Evolutionary conservation across 1,284 basidiomycete genomes (phyloP).

Genomic region (Rhodotorula sp.): DNA sequence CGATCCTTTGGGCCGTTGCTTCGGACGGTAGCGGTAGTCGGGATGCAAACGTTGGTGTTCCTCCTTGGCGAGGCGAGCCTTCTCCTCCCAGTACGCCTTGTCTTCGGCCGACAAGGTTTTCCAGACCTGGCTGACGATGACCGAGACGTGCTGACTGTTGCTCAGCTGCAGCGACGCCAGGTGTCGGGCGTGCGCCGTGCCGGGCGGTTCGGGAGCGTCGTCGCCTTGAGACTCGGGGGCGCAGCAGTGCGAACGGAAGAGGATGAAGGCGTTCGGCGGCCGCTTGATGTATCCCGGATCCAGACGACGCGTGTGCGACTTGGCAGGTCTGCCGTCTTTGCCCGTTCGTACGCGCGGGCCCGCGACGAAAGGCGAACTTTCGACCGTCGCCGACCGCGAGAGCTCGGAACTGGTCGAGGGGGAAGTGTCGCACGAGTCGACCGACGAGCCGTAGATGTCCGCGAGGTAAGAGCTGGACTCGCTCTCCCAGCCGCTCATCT

Average conservation of each 20-base stretch:
- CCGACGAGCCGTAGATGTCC: conserved; percentile 8
- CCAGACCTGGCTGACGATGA: conserved; percentile 47
- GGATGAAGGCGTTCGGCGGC: conserved; percentile 91
- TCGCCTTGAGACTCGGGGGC: conserved; percentile 56
- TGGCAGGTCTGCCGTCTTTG: conserved; percentile 19
- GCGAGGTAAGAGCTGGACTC: conserved; percentile 11
- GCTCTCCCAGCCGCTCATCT: conserved; percentile 25
- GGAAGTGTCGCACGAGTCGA: conserved; percentile 7
- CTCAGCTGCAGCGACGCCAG: conserved; percentile 40
- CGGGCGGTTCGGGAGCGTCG: conserved; percentile 54
- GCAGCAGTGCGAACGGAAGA: conserved; percentile 76
- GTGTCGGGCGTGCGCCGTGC: conserved; percentile 32
- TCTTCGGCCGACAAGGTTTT: conserved; percentile 41
- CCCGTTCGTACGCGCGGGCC: background rate
- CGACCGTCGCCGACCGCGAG: background rate
- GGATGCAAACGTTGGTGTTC: conserved; percentile 44
- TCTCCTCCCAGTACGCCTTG: conserved; percentile 45
- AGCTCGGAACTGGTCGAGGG: conserved; percentile 6
- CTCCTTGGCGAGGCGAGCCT: conserved; percentile 45
- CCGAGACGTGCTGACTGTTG: conserved; percentile 47
- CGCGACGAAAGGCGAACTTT: conserved; percentile 7
- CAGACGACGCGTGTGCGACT: conserved; percentile 39
- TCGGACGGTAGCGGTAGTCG: conserved; percentile 46
- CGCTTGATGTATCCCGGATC: conserved; percentile 72
- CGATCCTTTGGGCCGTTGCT: conserved; percentile 37